These are phyloP conservation scores for Apiospora malaysiana DNA, from an alignment of 2,329 filamentous ascomycete species.

Conservation along the genomic window DNA sequence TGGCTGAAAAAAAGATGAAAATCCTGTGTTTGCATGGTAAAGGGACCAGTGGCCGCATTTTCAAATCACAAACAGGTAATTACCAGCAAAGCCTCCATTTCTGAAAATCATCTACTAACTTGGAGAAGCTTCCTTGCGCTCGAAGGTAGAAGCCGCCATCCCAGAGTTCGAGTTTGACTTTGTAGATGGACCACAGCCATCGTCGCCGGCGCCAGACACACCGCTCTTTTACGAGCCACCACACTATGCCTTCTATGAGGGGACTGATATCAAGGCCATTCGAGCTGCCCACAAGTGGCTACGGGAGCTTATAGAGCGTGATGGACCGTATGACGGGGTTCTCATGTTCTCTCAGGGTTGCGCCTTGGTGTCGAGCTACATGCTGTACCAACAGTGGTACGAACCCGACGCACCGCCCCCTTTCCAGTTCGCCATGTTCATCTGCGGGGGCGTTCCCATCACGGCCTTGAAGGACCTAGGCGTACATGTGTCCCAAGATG, in stretches of 20 bases:
- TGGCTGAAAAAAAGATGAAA: background rate
- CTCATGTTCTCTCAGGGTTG: conserved; percentile 41
- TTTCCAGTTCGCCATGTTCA: conserved; percentile 47
- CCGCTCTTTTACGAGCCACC: conserved; percentile 24
- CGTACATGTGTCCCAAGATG: conserved; percentile 39
- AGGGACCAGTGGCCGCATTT: conserved; percentile 19
- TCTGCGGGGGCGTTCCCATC: conserved; percentile 47
- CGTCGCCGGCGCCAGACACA: conserved; percentile 22
- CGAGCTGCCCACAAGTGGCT: conserved; percentile 44
- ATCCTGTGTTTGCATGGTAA: conserved; percentile 21
- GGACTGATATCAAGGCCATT: conserved; percentile 35
- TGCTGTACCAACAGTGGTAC: conserved; percentile 46
- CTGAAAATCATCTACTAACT: background rate
- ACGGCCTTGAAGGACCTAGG: conserved; percentile 42
- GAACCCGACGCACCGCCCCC: conserved; percentile 37
- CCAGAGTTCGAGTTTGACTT: conserved; percentile 31
- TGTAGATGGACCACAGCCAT: conserved; percentile 29
- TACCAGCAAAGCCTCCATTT: background rate
- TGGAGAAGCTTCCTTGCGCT: conserved; percentile 15
- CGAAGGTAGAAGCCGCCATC: conserved; percentile 19
- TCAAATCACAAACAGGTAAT: conserved; percentile 21
- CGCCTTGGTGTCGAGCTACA: conserved; percentile 45
- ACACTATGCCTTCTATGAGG: conserved; percentile 31
- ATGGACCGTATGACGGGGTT: conserved; percentile 38
- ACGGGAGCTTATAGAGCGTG: conserved; percentile 36